Evolutionary conservation across 176 grass and related monocot genomes (phyloP), one percentile per base, ranked within the genome.

Genomic region (Cenchrus fungigraminus): DNA sequence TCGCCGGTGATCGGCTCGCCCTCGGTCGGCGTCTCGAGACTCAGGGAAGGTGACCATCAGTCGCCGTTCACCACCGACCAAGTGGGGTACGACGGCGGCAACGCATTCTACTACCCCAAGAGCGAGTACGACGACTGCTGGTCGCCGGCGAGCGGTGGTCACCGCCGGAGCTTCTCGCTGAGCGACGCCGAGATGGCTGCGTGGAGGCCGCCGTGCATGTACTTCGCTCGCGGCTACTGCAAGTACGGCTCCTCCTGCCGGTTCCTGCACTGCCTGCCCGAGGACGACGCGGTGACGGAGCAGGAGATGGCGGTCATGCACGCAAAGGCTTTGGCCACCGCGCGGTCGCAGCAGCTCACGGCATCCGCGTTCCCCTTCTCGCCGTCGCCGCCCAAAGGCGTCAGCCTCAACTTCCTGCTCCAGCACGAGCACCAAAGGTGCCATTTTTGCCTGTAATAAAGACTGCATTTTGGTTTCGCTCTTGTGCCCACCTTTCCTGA

Each of bases 291-390:
- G 1, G 20, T 12, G 1, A n/a, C n/a, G 59, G 94, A 93, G 77
- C 91, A 87, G 1, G 91, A 96, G 9, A 16, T 65, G 77, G 14
- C 4, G 6, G 20, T 45, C 40, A 45, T 61, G 75, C 86, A 84
- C 68, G 76, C 88, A 15, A 91, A 92, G 37, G 86, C 76, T n/a
- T 3, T 61, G 37, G 84, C 68, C 54, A 67, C 84, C 17, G 76
- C 72, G 17, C 77, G 64, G 29, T 81, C 89, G 7, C 88, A 17
- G 31, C 52, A 93, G 69, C 84, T 93, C 73, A 84, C 84, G 94
- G 87, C 89, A 11, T 73, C 91, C 8, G 87, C 79, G 28, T 88
- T 92, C 69, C 94, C 94, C 32, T 97, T 91, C 87, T 94, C 91
- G 62, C 91, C 91, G 9, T 52, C 84, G 8, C 51, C 84, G 4